Percentiles rank a stretch among this genome's conserved stretches.
These are phyloP conservation scores for Dalbergia cochinchinensis DNA, from an alignment of 306 rosid species.

Conservation along the genomic window DNA sequence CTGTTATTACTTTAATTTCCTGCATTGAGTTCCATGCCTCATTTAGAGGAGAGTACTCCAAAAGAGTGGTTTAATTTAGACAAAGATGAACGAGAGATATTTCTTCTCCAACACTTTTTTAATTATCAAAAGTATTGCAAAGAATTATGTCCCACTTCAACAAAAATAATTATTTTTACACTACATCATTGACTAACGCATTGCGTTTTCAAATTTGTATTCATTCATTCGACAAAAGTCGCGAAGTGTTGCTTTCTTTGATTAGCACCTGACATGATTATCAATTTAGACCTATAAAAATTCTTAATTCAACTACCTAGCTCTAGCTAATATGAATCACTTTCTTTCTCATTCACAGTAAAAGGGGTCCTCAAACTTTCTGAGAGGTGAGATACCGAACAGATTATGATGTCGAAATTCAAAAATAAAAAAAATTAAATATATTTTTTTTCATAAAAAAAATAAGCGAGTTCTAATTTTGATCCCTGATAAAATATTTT, in stretches of 20 bases:
- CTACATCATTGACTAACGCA: constrained; percentile 39
- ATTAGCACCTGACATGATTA: constrained; percentile 39
- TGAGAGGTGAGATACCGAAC: background rate
- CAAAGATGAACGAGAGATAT: background rate
- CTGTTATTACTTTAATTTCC: constrained; percentile 17
- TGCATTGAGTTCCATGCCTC: constrained; percentile 35
- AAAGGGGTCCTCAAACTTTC: background rate
- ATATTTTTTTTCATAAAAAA: too few species aligned
- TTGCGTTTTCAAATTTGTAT: constrained; percentile 20
- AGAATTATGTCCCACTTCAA: constrained; percentile 26
- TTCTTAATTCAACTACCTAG: constrained; percentile 23
- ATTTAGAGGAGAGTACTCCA: constrained; percentile 11
- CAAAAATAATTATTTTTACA: background rate
- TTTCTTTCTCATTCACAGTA: background rate
- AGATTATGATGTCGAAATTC: background rate
- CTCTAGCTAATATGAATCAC: background rate
- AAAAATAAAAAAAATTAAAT: background rate
- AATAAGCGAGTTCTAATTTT: too few species aligned
- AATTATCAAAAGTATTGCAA: constrained; percentile 18
- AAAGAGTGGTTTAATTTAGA: constrained; percentile 37
- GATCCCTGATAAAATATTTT: too few species aligned
- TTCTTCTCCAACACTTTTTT: background rate
- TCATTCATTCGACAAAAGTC: constrained; percentile 37
- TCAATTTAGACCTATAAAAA: constrained; percentile 17
- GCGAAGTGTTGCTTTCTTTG: constrained; percentile 18